Evolutionary conservation across 495 filamentous ascomycete genomes (phyloP), one percentile per base, ranked within the genome.

Genomic region (Diplogelasinospora grovesii): DNA sequence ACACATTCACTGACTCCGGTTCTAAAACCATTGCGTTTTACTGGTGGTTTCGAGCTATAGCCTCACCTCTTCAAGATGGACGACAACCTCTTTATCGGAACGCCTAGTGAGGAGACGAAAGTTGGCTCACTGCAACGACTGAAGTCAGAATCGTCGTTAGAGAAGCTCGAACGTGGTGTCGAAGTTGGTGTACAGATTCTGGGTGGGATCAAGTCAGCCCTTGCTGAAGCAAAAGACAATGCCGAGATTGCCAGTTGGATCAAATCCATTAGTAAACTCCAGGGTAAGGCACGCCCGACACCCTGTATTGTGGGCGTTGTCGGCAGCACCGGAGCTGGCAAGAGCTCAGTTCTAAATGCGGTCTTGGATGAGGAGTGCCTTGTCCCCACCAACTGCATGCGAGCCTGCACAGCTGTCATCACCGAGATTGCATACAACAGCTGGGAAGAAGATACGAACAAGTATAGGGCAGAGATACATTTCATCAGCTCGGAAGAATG

Each of bases 331-430:
- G 77, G 78, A 0, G 68, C 70, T 15, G 78, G 78, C 1, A 82
- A 82, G 41, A 76, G 71, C 16, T 77, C 71, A 0, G 54, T 79
- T 1, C 81, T 82, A 41, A 81, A 79, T 50, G 74, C 76, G 0
- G 47, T 81, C 8, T 59, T 78, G 5, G 73, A 81, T 20, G 68
- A 81, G 32, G 66, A 74, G 15, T 56, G 51, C 24, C 33, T 74
- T 5, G 38, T 67, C 1, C 63, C 61, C 0, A 68, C 64, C 0
- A 64, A 56, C 27, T 56, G 59, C 32, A 43, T 67, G 51, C 29
- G 77, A 31, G 81, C 78, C 3, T 84, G 80, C 43, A 86, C 82
- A 2, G 80, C 82, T 0, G 74, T 77, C 3, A 71, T 77, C 5
- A 84, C 77, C 0, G 81, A 86, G 45, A 71, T 86, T 8, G 72